Evolutionary conservation across 2,329 filamentous ascomycete species (phyloP).

Genomic region (Dryadomyces quercivorus): DNA sequence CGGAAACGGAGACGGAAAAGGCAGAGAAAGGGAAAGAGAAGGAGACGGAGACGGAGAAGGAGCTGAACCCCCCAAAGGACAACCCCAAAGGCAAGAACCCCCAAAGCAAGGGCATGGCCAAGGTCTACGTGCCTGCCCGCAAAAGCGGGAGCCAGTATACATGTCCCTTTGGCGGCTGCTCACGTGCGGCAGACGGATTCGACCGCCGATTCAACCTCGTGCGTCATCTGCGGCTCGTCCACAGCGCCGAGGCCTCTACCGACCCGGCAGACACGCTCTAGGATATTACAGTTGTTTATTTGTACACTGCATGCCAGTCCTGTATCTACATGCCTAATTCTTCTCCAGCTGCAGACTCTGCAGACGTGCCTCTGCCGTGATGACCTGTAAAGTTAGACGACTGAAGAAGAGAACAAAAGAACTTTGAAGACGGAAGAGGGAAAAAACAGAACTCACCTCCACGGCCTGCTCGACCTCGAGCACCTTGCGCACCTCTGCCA

Average conservation of each 20-base stretch:
- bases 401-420: neutral
- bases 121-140: neutral
- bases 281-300: neutral
- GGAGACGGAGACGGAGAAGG: too few species aligned
- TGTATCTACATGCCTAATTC: neutral
- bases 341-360: constrained; percentile 79
- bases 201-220: constrained; percentile 20
- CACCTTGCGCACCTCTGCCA: constrained; percentile 79
- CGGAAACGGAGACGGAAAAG: neutral
- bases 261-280: neutral
- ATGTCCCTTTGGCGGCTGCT: neutral
- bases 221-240: constrained; percentile 29
- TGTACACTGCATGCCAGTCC: neutral
- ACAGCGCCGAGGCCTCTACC: neutral
- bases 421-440: neutral
- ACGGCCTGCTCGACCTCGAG: constrained; percentile 93
- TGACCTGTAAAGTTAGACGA: constrained; percentile 43
- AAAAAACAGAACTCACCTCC: constrained; percentile 60
- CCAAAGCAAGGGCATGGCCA: too few species aligned
- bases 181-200: constrained; percentile 22
- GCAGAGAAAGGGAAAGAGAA: too few species aligned
- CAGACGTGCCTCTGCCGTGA: constrained; percentile 78
- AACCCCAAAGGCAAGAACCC: too few species aligned
- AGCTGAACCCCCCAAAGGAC: too few species aligned
- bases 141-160: neutral